These are phyloP conservation scores for Talaromyces sp. DNA, from an alignment of 2,329 filamentous ascomycete genomes.

Conservation along the genomic window DNA sequence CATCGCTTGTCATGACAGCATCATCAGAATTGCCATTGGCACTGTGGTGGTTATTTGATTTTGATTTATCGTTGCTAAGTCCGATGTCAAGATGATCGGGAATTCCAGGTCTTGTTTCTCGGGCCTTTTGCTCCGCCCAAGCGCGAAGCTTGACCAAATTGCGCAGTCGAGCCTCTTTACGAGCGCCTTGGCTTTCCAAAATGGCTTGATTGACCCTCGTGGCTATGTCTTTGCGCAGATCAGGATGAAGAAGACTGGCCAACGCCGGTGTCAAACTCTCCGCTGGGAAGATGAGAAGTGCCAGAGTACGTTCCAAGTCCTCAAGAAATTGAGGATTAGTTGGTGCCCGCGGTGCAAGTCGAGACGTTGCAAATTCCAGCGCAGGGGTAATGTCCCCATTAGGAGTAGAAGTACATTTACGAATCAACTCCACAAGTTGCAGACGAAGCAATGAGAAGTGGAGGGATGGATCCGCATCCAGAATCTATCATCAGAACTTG, in stretches of 20 bases:
- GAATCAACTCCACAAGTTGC: conserved; percentile 90
- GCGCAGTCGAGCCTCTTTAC: conserved; percentile 74
- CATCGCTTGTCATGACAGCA: conserved; percentile 37
- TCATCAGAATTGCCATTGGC: conserved; percentile 30
- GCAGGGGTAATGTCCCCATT: conserved; percentile 72
- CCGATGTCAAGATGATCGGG: conserved; percentile 41
- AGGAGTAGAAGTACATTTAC: conserved; percentile 60
- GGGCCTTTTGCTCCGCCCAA: conserved; percentile 68
- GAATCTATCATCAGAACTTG: conserved; percentile 55
- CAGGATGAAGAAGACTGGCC: conserved; percentile 69
- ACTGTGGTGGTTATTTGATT: conserved; percentile 16
- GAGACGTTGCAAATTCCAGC: conserved; percentile 77
- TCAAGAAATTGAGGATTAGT: conserved; percentile 74
- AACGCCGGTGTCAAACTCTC: conserved; percentile 72
- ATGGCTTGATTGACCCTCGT: conserved; percentile 86
- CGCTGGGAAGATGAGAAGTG: conserved; percentile 79
- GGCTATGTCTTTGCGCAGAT: conserved; percentile 76
- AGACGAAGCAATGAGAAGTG: conserved; percentile 87
- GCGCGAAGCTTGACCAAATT: conserved; percentile 73
- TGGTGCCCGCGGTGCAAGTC: conserved; percentile 81
- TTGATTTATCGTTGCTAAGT: conserved; percentile 30
- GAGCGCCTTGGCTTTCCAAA: conserved; percentile 63
- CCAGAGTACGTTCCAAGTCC: conserved; percentile 89
- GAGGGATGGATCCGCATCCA: conserved; percentile 74
- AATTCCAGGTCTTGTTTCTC: conserved; percentile 41